These are phyloP conservation scores for Malus asiatica DNA, from an alignment of 306 rosid species.

Conservation along the genomic window DNA sequence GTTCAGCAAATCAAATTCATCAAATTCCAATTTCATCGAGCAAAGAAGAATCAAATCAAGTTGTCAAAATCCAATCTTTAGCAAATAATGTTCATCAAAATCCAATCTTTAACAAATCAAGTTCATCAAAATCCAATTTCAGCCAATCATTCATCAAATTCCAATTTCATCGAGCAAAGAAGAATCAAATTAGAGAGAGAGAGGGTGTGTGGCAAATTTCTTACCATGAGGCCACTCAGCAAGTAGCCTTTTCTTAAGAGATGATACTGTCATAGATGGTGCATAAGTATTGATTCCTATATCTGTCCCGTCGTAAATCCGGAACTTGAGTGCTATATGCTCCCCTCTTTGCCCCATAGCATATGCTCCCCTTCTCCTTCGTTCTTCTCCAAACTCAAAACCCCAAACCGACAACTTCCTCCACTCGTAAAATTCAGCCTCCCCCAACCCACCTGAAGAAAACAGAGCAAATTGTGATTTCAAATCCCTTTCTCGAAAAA, in stretches of 20 bases:
- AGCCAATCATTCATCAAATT: neutral
- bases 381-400: conserved; percentile 21
- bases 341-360: conserved; percentile 52
- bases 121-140: neutral
- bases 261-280: conserved; percentile 38
- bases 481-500: neutral
- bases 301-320: conserved; percentile 75
- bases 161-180: neutral
- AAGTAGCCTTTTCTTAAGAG: conserved; percentile 59
- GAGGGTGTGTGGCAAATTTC: neutral
- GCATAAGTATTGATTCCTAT: conserved; percentile 46
- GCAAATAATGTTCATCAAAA: neutral
- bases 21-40: too few species aligned
- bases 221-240: conserved; percentile 76
- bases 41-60: too few species aligned
- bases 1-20: too few species aligned
- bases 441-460: conserved; percentile 37
- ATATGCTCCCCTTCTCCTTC: conserved; percentile 14
- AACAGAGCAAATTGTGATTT: neutral
- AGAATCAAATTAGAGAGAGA: neutral
- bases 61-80: too few species aligned
- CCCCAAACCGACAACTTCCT: conserved; percentile 21
- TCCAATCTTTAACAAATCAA: neutral
- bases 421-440: conserved; percentile 18
- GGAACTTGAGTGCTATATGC: conserved; percentile 50